Conservation (phyloP, 495 filamentous ascomycete genomes). For the Penicillium canariense region DNA sequence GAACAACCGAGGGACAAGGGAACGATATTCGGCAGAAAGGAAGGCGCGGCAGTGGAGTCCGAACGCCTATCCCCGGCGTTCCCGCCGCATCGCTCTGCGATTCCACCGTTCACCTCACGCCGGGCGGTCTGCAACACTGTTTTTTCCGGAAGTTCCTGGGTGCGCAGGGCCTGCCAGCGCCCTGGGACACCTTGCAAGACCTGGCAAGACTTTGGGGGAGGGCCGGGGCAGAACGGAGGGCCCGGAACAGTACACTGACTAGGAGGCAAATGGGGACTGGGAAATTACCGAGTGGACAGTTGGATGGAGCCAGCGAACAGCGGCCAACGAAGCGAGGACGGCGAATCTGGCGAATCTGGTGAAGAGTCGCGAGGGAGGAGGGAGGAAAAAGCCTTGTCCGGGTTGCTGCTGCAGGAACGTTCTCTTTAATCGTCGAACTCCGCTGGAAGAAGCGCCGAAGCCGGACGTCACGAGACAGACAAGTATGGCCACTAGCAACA, state of each 20-base stretch:
- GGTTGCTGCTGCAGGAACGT: not conserved
- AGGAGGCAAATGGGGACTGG: slow-evolving; percentile 12
- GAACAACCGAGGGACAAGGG: slow-evolving; percentile 28
- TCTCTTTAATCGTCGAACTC: slow-evolving; percentile 19
- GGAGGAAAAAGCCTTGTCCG: slow-evolving; percentile 39
- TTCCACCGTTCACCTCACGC: not conserved
- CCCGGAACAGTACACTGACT: slow-evolving; percentile 4
- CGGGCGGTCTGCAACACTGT: not conserved
- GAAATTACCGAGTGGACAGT: slow-evolving; percentile 18
- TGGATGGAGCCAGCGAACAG: not conserved
- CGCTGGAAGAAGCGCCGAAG: slow-evolving; percentile 37
- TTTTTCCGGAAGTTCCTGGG: not conserved
- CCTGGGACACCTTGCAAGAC: not conserved
- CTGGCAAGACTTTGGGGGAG: slow-evolving; percentile 15
- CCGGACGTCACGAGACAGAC: slow-evolving; percentile 33
- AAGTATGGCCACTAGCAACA: not conserved
- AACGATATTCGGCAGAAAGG: slow-evolving; percentile 34
- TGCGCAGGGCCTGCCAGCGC: not conserved
- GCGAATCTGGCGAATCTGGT: slow-evolving; percentile 1
- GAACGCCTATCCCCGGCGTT: slow-evolving; percentile 1
- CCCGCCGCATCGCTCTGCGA: not conserved
- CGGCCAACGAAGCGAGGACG: not conserved
- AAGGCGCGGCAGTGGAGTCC: slow-evolving; percentile 22
- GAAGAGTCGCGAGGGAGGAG: slow-evolving; percentile 7
- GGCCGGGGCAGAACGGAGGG: slow-evolving; percentile 31